Percentiles rank a stretch among this genome's conserved stretches.
These are phyloP conservation scores for Tuber microsphaerosporum DNA, from an alignment of 495 filamentous ascomycete species.

Conservation along the genomic window DNA sequence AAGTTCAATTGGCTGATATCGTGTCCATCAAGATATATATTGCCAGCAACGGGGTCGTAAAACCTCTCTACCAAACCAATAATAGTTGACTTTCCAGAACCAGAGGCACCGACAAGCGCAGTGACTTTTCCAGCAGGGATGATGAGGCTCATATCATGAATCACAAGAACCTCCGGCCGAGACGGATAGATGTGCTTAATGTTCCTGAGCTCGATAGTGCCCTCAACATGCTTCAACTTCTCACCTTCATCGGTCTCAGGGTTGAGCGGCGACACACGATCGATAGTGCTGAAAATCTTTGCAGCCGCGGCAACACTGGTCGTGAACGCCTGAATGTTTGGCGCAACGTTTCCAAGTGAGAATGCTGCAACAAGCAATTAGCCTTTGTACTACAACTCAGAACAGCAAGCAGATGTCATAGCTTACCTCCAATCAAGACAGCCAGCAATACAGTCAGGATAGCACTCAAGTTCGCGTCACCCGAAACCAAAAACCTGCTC, in stretches of 20 bases:
- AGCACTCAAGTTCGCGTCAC: constrained; percentile 50
- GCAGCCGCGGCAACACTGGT: constrained; percentile 72
- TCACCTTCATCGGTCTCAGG: constrained; percentile 63
- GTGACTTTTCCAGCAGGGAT: constrained; percentile 92
- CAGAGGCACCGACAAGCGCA: constrained; percentile 90
- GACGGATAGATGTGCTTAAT: constrained; percentile 93
- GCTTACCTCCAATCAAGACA: constrained; percentile 64
- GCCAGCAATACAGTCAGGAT: constrained; percentile 79
- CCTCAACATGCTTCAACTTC: constrained; percentile 63
- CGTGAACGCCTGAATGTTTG: constrained; percentile 76
- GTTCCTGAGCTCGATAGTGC: constrained; percentile 71
- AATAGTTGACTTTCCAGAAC: constrained; percentile 89
- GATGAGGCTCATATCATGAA: constrained; percentile 68
- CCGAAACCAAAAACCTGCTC: constrained; percentile 64
- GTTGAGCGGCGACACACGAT: constrained; percentile 80
- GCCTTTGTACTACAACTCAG: constrained; percentile 3
- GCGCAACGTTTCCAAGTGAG: constrained; percentile 78
- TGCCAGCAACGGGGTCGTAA: constrained; percentile 76
- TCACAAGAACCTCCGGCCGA: constrained; percentile 77
- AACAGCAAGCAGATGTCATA: background rate
- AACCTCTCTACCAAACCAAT: constrained; percentile 92
- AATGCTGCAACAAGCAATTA: constrained; percentile 51
- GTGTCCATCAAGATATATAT: constrained; percentile 74
- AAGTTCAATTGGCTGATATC: constrained; percentile 77
- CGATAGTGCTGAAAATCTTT: constrained; percentile 90